Evolutionary conservation across 306 rosid species (phyloP).

Genomic region (Chamaecrista fasciculata): DNA sequence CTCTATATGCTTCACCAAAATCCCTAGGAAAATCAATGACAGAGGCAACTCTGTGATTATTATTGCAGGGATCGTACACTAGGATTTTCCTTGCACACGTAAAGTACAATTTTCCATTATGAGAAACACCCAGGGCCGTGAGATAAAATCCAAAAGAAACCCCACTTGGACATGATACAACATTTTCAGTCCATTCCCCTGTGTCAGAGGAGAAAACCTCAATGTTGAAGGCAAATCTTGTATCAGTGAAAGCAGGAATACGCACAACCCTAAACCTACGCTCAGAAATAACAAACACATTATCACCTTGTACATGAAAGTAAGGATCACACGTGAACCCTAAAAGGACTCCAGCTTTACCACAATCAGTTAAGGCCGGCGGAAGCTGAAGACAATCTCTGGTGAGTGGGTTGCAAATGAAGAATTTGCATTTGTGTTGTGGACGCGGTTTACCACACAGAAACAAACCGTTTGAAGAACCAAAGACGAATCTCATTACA

Average conservation of each 20-base stretch:
- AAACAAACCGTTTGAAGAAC: conserved; percentile 23
- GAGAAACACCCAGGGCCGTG: not conserved
- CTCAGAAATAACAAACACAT: not conserved
- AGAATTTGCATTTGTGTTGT: conserved; percentile 3
- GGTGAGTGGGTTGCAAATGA: conserved; percentile 17
- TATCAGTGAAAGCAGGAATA: conserved; percentile 15
- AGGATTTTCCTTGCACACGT: conserved; percentile 10
- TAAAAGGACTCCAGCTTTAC: conserved; percentile 2
- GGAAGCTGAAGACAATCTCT: conserved; percentile 8
- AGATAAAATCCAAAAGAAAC: conserved; percentile 19
- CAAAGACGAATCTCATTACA: not conserved
- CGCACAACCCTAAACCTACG: conserved; percentile 12
- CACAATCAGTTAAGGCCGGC: not conserved
- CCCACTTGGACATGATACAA: conserved; percentile 22
- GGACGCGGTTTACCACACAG: conserved; percentile 16
- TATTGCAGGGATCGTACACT: conserved; percentile 16
- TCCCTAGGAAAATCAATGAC: conserved; percentile 18
- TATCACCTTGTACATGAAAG: not conserved
- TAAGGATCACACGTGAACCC: conserved; percentile 31
- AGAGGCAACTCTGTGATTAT: not conserved
- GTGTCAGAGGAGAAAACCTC: conserved; percentile 28
- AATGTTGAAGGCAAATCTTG: not conserved
- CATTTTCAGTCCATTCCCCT: not conserved
- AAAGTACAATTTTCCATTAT: conserved; percentile 28
- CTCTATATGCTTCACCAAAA: conserved; percentile 20